These are phyloP conservation scores for Kurtzmaniella quercitrusa DNA, from an alignment of 1,139 yeast species.

Conservation along the genomic window DNA sequence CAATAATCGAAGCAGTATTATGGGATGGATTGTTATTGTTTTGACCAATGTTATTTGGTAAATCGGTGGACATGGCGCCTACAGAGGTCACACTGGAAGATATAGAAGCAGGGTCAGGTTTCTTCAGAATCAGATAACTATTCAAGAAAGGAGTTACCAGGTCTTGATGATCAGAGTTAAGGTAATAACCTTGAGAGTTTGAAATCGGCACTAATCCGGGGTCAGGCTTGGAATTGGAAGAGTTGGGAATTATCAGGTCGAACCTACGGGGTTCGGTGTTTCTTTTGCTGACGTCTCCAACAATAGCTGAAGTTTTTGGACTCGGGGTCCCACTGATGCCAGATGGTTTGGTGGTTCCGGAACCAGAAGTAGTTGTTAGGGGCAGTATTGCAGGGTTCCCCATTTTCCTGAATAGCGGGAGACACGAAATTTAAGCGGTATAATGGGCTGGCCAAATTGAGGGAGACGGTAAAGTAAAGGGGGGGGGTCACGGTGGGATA, in stretches of 20 bases:
- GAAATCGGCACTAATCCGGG: constrained; percentile 2
- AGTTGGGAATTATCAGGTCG: neutral
- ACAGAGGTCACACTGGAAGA: neutral
- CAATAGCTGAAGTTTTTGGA: constrained; percentile 1
- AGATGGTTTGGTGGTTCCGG: neutral
- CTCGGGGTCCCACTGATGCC: constrained; percentile 3
- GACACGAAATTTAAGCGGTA: neutral
- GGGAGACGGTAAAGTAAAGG: too few relatives aligned
- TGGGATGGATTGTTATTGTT: neutral
- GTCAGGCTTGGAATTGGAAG: neutral
- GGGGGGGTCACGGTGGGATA: neutral
- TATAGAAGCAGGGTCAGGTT: neutral
- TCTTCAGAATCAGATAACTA: constrained; percentile 12
- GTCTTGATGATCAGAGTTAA: constrained; percentile 17
- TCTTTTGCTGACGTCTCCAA: constrained; percentile 2
- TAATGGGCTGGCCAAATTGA: neutral
- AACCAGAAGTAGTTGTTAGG: constrained; percentile 1
- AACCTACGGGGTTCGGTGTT: constrained; percentile 1
- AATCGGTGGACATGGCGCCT: neutral
- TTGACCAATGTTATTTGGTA: neutral
- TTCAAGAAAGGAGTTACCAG: constrained; percentile 18
- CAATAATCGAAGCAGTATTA: neutral
- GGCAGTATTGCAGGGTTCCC: constrained; percentile 7
- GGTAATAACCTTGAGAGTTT: constrained; percentile 10
- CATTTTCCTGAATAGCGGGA: constrained; percentile 2